Percentiles rank a stretch among this genome's conserved stretches.
These are phyloP conservation scores for Leptographium wingfieldii DNA, from an alignment of 2,329 filamentous ascomycete species.

Conservation along the genomic window DNA sequence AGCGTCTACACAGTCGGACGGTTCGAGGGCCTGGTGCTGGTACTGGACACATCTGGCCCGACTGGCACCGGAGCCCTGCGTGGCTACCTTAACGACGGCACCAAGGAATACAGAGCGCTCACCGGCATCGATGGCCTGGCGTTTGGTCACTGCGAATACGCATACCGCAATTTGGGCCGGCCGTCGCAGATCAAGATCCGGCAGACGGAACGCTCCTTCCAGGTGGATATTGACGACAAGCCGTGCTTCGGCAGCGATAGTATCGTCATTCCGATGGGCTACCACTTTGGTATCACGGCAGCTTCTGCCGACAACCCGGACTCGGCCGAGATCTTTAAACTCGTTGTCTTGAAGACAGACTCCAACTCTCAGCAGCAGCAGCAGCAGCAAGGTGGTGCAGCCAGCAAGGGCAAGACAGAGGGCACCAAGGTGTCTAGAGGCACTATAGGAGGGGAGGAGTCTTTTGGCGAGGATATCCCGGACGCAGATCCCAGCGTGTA, in stretches of 20 bases:
- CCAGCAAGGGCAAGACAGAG: neutral
- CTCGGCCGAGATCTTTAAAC: conserved; percentile 86
- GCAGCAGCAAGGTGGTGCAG: conserved; percentile 8
- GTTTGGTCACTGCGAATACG: conserved; percentile 84
- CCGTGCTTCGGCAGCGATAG: conserved; percentile 76
- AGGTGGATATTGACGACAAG: conserved; percentile 67
- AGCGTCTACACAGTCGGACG: conserved; percentile 75
- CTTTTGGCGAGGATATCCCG: conserved; percentile 26
- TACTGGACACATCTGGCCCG: conserved; percentile 64
- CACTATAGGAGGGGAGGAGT: neutral
- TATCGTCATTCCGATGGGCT: conserved; percentile 65
- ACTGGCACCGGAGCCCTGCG: conserved; percentile 66
- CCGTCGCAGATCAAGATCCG: conserved; percentile 66
- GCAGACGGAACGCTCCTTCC: conserved; percentile 52
- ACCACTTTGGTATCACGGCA: conserved; percentile 78
- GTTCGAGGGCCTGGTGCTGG: conserved; percentile 84
- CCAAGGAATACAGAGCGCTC: conserved; percentile 63
- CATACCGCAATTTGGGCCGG: conserved; percentile 82
- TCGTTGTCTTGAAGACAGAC: conserved; percentile 45
- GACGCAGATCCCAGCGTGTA: conserved; percentile 36
- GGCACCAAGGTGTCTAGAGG: neutral
- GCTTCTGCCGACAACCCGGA: conserved; percentile 85
- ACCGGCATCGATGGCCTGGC: conserved; percentile 74
- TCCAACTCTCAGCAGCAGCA: conserved; percentile 1
- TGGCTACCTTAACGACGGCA: conserved; percentile 89